These are phyloP conservation scores for Fusarium sterilihyphosum DNA, from an alignment of 2,329 filamentous ascomycete species.

Conservation along the genomic window DNA sequence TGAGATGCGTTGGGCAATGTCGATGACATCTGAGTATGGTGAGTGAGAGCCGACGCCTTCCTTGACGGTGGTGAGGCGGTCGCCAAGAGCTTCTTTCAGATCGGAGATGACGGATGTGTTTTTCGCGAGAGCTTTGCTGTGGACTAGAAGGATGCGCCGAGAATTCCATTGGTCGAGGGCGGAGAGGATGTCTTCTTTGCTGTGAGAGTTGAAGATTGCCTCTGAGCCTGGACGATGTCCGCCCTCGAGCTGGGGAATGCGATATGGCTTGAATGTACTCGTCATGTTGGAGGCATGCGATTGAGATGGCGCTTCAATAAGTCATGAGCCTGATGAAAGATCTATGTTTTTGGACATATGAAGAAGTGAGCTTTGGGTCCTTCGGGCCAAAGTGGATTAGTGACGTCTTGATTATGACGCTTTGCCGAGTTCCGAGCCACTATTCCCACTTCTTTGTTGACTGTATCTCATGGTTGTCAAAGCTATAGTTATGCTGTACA, in stretches of 20 bases:
- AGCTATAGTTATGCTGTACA: too few species aligned
- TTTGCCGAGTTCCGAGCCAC: not conserved
- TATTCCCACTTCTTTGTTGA: not conserved
- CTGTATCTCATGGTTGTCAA: not conserved
- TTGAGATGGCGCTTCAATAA: too few species aligned
- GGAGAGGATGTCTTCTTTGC: not conserved
- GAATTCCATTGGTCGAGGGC: not conserved
- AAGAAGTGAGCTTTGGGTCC: not conserved
- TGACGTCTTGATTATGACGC: slow-evolving; percentile 10
- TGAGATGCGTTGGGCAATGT: not conserved
- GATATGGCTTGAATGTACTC: not conserved
- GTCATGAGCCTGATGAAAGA: not conserved
- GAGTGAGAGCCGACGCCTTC: slow-evolving; percentile 23
- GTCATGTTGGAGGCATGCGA: not conserved
- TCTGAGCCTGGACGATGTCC: slow-evolving; percentile 2
- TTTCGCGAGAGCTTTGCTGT: slow-evolving; percentile 8
- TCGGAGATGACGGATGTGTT: not conserved
- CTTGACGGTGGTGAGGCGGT: not conserved
- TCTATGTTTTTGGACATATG: fast-evolving
- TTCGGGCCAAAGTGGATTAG: slow-evolving; percentile 1
- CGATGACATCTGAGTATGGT: slow-evolving; percentile 8
- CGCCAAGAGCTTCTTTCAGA: not conserved
- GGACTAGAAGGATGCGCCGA: not conserved
- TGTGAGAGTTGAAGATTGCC: slow-evolving; percentile 20
- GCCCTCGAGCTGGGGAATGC: slow-evolving; percentile 9